These are phyloP conservation scores for Patellaria atrata DNA, from an alignment of 495 filamentous ascomycete species.

Conservation along the genomic window DNA sequence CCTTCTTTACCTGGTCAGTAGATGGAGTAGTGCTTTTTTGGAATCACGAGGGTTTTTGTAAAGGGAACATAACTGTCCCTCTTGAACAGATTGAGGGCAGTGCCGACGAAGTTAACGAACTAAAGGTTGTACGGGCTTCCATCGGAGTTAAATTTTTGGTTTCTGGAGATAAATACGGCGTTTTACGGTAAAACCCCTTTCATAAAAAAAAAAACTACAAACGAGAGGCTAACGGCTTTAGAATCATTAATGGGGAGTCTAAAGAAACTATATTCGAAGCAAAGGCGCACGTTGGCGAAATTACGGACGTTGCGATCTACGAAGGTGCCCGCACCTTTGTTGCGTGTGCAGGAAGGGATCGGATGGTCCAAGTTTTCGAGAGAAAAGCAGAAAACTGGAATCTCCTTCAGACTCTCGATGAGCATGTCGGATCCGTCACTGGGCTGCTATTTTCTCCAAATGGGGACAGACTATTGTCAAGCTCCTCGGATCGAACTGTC, in stretches of 20 bases:
- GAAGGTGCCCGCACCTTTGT: conserved; percentile 45
- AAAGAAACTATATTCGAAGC: conserved; percentile 43
- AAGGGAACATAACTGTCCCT: conserved; percentile 45
- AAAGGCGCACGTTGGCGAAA: conserved; percentile 77
- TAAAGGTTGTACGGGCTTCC: conserved; percentile 53
- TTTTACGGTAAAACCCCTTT: conserved; percentile 46
- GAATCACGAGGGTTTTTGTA: conserved; percentile 56
- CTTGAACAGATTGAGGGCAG: conserved; percentile 47
- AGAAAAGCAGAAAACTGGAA: conserved; percentile 38
- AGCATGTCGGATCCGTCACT: conserved; percentile 58
- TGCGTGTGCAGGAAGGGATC: conserved; percentile 72
- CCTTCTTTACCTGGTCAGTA: conserved; percentile 78
- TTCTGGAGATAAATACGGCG: conserved; percentile 72
- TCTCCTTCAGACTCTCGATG: conserved; percentile 61
- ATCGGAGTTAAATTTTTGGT: conserved; percentile 49
- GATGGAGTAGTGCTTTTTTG: conserved; percentile 69
- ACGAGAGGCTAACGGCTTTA: conserved; percentile 14
- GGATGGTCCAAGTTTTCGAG: conserved; percentile 77
- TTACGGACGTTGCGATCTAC: conserved; percentile 62
- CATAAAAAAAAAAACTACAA: no score
- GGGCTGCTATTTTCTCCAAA: conserved; percentile 47
- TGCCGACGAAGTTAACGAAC: conserved; percentile 52
- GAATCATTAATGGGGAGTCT: conserved; percentile 31
- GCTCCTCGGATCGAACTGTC: conserved; percentile 75
- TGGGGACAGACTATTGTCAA: conserved; percentile 62